Conservation (phyloP, 805 yeast species). For the Sugiyamaella valdiviana region DNA sequence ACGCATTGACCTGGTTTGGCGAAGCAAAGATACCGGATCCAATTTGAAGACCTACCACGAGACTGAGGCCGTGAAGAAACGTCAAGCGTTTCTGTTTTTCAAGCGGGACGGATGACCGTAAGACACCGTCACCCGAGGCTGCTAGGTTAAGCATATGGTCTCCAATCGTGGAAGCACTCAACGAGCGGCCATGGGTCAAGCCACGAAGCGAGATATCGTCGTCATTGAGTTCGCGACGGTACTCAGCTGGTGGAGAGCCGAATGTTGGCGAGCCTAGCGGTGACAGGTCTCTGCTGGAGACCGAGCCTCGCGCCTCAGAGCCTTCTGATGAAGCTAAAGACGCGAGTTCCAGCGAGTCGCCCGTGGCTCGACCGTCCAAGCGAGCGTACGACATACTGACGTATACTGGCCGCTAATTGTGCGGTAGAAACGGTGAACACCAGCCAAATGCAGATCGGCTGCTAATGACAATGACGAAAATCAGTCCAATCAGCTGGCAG, state of each 20-base stretch:
- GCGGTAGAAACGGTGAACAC: too few relatives aligned
- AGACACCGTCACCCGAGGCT: constrained; percentile 20
- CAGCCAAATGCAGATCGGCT: too few relatives aligned
- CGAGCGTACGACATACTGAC: not conserved
- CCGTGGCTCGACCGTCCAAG: not conserved
- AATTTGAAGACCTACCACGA: constrained; percentile 39
- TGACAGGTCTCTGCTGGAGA: constrained; percentile 20
- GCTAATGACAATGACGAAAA: not conserved
- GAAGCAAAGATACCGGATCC: constrained; percentile 41
- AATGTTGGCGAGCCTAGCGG: constrained; percentile 20
- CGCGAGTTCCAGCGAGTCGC: constrained; percentile 31
- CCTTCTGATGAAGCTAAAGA: constrained; percentile 30
- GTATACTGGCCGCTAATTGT: too few relatives aligned
- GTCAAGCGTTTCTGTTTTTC: constrained; percentile 28
- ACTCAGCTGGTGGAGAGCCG: not conserved
- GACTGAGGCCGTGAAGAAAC: constrained; percentile 32
- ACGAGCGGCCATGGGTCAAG: constrained; percentile 10
- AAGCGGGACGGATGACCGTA: constrained; percentile 19
- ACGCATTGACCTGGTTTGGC: constrained; percentile 34
- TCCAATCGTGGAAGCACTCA: constrained; percentile 26
- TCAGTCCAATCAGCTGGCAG: not conserved
- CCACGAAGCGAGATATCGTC: not conserved
- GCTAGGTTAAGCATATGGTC: constrained; percentile 25
- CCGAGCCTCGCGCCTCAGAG: constrained; percentile 10
- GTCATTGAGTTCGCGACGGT: not conserved